Conservation (phyloP, 2,329 filamentous ascomycete species). For the Phialophora tarda region DNA sequence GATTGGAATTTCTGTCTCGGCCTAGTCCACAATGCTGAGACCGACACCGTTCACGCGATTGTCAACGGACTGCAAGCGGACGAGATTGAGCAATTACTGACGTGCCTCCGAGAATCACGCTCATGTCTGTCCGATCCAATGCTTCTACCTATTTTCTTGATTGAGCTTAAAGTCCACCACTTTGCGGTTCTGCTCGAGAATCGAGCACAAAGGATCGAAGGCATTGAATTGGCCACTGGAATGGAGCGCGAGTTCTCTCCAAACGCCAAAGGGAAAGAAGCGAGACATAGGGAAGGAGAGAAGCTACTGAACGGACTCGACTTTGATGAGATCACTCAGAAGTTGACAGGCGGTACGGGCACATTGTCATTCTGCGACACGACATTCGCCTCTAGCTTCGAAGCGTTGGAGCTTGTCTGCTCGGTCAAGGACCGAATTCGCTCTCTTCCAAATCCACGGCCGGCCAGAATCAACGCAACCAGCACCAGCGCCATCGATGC, state of each 20-base stretch:
- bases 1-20: slow-evolving; percentile 33
- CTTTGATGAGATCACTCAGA: slow-evolving; percentile 30
- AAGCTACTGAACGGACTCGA: slow-evolving; percentile 21
- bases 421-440: not conserved
- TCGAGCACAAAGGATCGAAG: slow-evolving; percentile 26
- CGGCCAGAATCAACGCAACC: not conserved
- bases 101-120: slow-evolving; percentile 20
- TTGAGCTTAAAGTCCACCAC: slow-evolving; percentile 30
- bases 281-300: slow-evolving; percentile 15
- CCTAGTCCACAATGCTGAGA: slow-evolving; percentile 20
- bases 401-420: slow-evolving; percentile 23
- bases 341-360: slow-evolving; percentile 29
- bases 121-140: slow-evolving; percentile 17
- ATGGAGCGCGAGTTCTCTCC: slow-evolving; percentile 29
- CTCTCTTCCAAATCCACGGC: not conserved
- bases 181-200: slow-evolving; percentile 31
- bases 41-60: slow-evolving; percentile 10
- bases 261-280: slow-evolving; percentile 8
- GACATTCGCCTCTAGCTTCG: slow-evolving; percentile 25
- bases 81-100: slow-evolving; percentile 20
- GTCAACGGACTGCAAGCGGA: slow-evolving; percentile 27
- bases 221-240: slow-evolving; percentile 28
- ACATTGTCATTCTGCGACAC: slow-evolving; percentile 30
- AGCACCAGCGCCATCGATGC: not conserved
- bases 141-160: slow-evolving; percentile 26